Evolutionary conservation across 208 protist genomes (phyloP), one percentile per base, ranked within the genome.

Genomic region (Crithidia fasciculata): DNA sequence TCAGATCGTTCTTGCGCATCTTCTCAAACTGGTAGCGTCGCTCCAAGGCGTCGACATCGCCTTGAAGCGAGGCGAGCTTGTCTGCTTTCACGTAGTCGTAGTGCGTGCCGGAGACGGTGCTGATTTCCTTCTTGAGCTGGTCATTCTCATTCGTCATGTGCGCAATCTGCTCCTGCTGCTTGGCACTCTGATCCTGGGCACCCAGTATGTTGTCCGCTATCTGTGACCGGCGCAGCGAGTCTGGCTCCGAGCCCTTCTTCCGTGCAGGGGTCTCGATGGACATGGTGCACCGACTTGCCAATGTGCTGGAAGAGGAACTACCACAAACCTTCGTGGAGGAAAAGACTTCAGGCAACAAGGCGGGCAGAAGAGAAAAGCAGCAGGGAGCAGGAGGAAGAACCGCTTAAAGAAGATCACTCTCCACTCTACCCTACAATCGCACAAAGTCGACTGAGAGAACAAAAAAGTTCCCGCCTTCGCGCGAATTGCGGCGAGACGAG

Each of bases 1-100:
- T 94, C 8, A 96, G 73, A 58, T 98, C 92, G 68, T 97, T 95
- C 80, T 95, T 92, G 53, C 88, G 85, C 88, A 96, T 95, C 77
- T 95, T 96, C 73, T 97, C 94, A 77, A 96, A 95, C 73, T 97
- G 90, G 71, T 95, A 94, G 18, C 87, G 86, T 18, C 92, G 89
- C 82, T 98, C 92, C 63, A 97, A 76, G 8, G 85, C 83, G 37
- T 97, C 92, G n/a, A 96, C 89, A 28, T 95, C 89, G n/a, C 81
- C 88, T 70, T 95, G 89, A 54, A 95, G 62, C 6, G 83, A 84
- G 8, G 90, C 88, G 37, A 94, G 86, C 75, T 95, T 96, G 78
- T 96, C 91, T 9, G 93, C 90, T 82, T 96, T 93, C 28, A 92
- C 84, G 64, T 93, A 96, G 69, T 96, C 88, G 73, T 94, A 95